A percentile compares a stretch with the other conserved stretches of the same genome.
Evolutionary conservation across 78 protist genomes (phyloP).

Genomic region (Guillardia theta): DNA sequence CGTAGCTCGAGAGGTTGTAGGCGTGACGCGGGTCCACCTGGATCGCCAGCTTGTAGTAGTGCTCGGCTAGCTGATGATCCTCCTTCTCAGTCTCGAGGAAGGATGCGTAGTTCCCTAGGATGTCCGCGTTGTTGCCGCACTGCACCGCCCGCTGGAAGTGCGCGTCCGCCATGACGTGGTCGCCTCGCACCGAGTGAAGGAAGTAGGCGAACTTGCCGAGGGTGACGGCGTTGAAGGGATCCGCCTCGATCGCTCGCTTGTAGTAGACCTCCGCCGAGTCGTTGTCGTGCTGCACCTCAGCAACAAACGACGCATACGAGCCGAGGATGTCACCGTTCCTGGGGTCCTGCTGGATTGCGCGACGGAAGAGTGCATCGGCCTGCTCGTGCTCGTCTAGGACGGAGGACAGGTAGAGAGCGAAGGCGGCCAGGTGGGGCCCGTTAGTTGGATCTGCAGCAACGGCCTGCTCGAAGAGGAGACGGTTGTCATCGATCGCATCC

Average conservation of each 20-base stretch:
- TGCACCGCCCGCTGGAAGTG: constrained; percentile 1
- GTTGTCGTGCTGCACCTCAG: constrained; percentile 26
- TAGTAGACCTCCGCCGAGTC: not conserved
- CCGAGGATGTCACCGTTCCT: not conserved
- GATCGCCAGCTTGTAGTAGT: not conserved
- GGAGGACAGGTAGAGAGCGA: not conserved
- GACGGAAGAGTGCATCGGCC: not conserved
- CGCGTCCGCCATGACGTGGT: not conserved
- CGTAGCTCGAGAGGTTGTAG: not conserved
- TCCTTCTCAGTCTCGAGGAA: not conserved
- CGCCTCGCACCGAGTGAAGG: constrained; percentile 3
- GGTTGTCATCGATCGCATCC: not conserved
- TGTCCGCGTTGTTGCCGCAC: constrained; percentile 12
- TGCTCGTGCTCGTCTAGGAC: not conserved
- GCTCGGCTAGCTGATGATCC: not conserved
- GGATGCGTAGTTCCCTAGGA: constrained; percentile 14
- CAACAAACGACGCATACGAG: not conserved
- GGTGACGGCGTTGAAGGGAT: not conserved
- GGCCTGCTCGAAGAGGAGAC: not conserved
- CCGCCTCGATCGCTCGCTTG: constrained; percentile 7
- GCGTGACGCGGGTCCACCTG: not conserved
- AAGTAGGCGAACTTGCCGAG: constrained; percentile 36
- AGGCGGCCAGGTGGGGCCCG: not conserved
- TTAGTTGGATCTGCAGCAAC: not conserved
- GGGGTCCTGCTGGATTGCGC: not conserved